Base-by-base conservation (phyloP, 129 eudicot species). In the Centrapalus pauciflorus region DNA sequence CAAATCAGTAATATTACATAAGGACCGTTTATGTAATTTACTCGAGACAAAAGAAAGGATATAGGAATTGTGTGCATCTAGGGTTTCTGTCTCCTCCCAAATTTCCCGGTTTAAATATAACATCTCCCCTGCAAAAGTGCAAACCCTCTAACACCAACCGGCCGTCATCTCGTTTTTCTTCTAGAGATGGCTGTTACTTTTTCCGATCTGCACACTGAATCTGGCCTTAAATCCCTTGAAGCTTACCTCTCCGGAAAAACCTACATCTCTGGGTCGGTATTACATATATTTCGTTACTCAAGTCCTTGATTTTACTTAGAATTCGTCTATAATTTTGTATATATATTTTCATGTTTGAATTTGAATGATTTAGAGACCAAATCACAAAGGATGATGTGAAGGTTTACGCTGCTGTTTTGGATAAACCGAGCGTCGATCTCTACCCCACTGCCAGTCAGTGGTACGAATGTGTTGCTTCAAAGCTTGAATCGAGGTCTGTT, bases 191-290 rank as follows among this genome's bases (percentile, higher is more conserved):
- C 95, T 1, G 81, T 88, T 2, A 88, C 83, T 4, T 93, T 93
- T 84, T 51, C 88, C 65, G 90, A 93, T 89, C 95, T 93, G 43
- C 98, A 85, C 83, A 80, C 95, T 0, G 89, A 88, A 41, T 24
- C 92, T 2, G 98, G 98, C 25, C 82, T 93, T 35, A 88, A 88
- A 64, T 74, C 95, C 3, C 96, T 93, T 35, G 76, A 93, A 24
- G 82, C 74, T 5, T 77, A 55, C 49, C 89, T 93, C 26, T 56
- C 95, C 37, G 98, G 95, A 4, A 93, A 93, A 80, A 61, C 89
- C 8, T 86, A 67, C 74, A 80, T 88, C 76, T 86, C 89, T 5
- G 89, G 98, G 98, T 93, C 29, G 1, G 75, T 69, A 28, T 28
- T 34, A 4, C 6, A 49, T 29, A 33, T 26, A 64, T 10, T 17